These are phyloP conservation scores for Zygnema circumcarinatum DNA, from an alignment of 139 green algal species.

Conservation along the genomic window DNA sequence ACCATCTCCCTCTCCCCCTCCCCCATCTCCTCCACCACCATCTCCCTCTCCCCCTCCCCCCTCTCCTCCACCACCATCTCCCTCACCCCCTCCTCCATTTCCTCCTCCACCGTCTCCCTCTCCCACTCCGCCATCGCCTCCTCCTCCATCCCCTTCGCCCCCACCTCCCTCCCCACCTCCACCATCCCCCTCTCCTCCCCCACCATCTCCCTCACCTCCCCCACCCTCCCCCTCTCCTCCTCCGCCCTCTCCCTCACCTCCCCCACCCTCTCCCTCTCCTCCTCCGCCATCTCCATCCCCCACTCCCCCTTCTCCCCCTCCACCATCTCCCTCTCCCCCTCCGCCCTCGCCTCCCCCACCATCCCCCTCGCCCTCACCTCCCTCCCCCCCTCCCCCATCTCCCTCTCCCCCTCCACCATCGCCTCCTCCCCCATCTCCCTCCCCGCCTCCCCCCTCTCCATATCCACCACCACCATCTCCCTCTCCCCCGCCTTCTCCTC, in stretches of 20 bases:
- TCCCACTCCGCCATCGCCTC: neutral
- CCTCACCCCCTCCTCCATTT: neutral
- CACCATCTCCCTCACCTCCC: neutral
- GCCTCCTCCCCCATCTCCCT: neutral
- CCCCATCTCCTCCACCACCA: neutral
- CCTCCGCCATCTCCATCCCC: neutral
- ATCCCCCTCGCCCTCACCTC: neutral
- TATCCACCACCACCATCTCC: constrained; percentile 11
- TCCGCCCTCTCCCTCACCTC: neutral
- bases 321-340: neutral
- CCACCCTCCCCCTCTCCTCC: neutral
- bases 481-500: neutral
- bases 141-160: neutral
- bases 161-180: neutral
- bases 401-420: neutral
- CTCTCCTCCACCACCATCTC: neutral
- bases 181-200: neutral
- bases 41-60: neutral
- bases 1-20: neutral
- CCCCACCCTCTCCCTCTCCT: neutral
- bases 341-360: neutral
- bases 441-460: neutral
- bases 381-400: neutral
- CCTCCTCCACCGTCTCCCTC: neutral
- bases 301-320: neutral